Conservation (phyloP, 805 yeast genomes). For the Saccharomycopsis capsularis region DNA sequence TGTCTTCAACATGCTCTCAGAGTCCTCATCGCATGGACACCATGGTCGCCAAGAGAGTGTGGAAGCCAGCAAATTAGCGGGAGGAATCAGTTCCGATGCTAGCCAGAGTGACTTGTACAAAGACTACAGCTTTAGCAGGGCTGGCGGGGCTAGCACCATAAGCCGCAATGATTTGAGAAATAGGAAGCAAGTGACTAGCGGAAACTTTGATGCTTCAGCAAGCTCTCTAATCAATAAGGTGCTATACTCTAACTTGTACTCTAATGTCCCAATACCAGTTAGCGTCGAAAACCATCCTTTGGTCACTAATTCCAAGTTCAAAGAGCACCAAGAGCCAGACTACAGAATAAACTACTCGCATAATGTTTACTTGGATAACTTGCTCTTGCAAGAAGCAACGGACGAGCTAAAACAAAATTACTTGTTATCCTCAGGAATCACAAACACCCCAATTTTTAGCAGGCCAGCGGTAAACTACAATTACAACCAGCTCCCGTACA, state of each 20-base stretch:
- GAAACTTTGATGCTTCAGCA: neutral
- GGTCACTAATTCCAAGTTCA: slow-evolving; percentile 8
- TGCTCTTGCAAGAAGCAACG: slow-evolving; percentile 13
- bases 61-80: neutral
- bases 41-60: neutral
- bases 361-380: slow-evolving; percentile 4
- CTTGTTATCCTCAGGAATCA: slow-evolving; percentile 19
- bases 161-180: slow-evolving; percentile 1
- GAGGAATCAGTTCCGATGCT: neutral
- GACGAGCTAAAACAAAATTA: slow-evolving; percentile 20
- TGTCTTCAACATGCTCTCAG: slow-evolving; percentile 27
- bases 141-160: no score
- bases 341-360: slow-evolving; percentile 17
- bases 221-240: neutral
- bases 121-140: neutral
- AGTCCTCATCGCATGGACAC: neutral
- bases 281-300: slow-evolving; percentile 12
- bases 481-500: neutral
- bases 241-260: neutral
- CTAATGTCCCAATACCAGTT: slow-evolving; percentile 12
- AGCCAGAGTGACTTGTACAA: neutral
- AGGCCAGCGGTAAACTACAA: slow-evolving; percentile 12
- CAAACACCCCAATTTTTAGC: slow-evolving; percentile 9
- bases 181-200: neutral
- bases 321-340: neutral